Evolutionary conservation across 2,329 filamentous ascomycete species (phyloP).

Genomic region (Venturia oleaginea): DNA sequence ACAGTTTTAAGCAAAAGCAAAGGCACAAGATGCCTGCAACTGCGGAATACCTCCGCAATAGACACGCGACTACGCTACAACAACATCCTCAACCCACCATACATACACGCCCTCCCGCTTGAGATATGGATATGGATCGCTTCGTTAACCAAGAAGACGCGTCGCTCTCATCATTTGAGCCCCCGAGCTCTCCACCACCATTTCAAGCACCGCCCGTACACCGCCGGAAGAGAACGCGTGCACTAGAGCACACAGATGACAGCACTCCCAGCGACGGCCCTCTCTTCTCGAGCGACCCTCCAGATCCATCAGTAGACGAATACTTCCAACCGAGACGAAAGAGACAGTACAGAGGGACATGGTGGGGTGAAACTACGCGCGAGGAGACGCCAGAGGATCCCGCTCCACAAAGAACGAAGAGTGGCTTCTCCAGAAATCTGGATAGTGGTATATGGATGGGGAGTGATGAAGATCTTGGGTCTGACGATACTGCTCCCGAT

Average conservation of each 20-base stretch:
- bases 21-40: not conserved
- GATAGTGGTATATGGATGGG: conserved; percentile 62
- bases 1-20: conserved; percentile 33
- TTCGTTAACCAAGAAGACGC: not conserved
- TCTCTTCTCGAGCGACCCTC: conserved; percentile 57
- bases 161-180: not conserved
- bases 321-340: conserved; percentile 53
- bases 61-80: not conserved
- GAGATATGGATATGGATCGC: conserved; percentile 7
- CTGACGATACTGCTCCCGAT: not conserved
- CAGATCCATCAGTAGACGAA: conserved; percentile 50
- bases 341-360: conserved; percentile 55
- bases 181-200: conserved; percentile 7
- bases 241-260: not conserved
- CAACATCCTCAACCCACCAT: not conserved
- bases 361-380: conserved; percentile 40
- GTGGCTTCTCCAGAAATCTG: conserved; percentile 48
- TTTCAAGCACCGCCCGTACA: not conserved
- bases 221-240: not conserved
- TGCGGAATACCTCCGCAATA: not conserved
- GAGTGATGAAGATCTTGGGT: conserved; percentile 3
- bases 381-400: conserved; percentile 16
- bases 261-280: conserved; percentile 47
- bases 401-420: conserved; percentile 36
- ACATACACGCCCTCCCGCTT: not conserved